Evolutionary conservation across 495 filamentous ascomycete genomes (phyloP).

Genomic region (Hypoxylon lenormandii): DNA sequence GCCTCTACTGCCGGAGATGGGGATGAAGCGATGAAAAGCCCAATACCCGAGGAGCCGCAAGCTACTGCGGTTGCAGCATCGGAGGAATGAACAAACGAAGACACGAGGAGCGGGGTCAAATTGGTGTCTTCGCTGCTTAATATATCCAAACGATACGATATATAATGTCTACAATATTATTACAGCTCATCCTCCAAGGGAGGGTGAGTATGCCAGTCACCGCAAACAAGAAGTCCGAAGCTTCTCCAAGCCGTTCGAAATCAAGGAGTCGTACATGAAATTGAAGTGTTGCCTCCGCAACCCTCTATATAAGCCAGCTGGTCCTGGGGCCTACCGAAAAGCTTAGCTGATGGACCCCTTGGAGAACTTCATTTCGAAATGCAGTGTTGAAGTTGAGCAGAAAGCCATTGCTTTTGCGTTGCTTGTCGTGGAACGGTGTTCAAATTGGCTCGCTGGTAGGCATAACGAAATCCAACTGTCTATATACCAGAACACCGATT

Average conservation of each 20-base stretch:
- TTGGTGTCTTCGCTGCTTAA: slow-evolving; percentile 7
- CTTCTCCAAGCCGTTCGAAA: slow-evolving; percentile 3
- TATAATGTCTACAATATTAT: slow-evolving; percentile 45
- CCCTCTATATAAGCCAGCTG: slow-evolving; percentile 12
- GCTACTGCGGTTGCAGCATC: slow-evolving; percentile 20
- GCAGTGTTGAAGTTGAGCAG: too few species aligned
- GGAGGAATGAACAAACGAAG: slow-evolving; percentile 31
- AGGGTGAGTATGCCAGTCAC: slow-evolving; percentile 15
- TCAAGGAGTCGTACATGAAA: neutral
- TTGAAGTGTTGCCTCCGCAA: neutral
- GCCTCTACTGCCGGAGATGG: slow-evolving; percentile 31
- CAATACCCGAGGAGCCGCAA: slow-evolving; percentile 40
- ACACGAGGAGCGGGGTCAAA: neutral
- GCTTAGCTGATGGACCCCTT: neutral
- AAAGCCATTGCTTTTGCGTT: too few species aligned
- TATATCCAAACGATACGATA: slow-evolving; percentile 34
- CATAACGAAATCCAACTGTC: too few species aligned
- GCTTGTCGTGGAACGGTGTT: too few species aligned
- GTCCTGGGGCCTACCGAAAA: slow-evolving; percentile 8
- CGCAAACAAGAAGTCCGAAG: slow-evolving; percentile 2
- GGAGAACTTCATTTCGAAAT: neutral
- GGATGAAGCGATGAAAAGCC: slow-evolving; percentile 35
- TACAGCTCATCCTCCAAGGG: slow-evolving; percentile 4
- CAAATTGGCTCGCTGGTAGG: too few species aligned
- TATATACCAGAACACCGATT: too few species aligned